Percentiles rank a stretch among this genome's conserved stretches.
These are phyloP conservation scores for Citrus glauca DNA, from an alignment of 345 rosid genomes.

Conservation along the genomic window DNA sequence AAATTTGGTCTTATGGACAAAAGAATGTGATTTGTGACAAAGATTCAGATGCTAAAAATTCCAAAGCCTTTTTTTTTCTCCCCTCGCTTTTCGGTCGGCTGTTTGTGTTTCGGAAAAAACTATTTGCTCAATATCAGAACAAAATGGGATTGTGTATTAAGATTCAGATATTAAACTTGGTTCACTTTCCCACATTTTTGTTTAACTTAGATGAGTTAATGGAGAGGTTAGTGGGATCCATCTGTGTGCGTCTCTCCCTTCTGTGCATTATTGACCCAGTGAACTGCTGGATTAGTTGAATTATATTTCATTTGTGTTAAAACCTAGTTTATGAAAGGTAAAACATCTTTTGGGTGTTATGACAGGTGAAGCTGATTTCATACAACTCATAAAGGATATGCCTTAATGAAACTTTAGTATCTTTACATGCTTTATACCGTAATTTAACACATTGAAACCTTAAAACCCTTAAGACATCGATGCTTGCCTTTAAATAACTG, in stretches of 20 bases:
- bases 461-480: not conserved
- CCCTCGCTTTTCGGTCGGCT: not conserved
- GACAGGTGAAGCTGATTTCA: not conserved
- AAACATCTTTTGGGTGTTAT: not conserved
- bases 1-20: not conserved
- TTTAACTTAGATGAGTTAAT: not conserved
- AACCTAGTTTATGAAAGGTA: not conserved
- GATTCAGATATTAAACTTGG: not conserved
- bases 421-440: not conserved
- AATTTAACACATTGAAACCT: not conserved
- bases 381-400: not conserved
- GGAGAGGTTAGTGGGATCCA: too few species aligned
- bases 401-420: not conserved
- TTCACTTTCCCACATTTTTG: not conserved
- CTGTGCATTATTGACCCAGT: not conserved
- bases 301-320: not conserved
- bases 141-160: not conserved
- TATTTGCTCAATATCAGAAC: not conserved
- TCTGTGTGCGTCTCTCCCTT: not conserved
- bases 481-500: not conserved
- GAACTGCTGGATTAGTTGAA: not conserved
- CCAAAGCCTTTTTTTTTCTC: not conserved
- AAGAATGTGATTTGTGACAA: not conserved
- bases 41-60: not conserved
- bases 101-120: not conserved